Evolutionary conservation across 2,329 filamentous ascomycete species (phyloP), one percentile per base, ranked within the genome.

Genomic region (Ceratocystis smalleyi): DNA sequence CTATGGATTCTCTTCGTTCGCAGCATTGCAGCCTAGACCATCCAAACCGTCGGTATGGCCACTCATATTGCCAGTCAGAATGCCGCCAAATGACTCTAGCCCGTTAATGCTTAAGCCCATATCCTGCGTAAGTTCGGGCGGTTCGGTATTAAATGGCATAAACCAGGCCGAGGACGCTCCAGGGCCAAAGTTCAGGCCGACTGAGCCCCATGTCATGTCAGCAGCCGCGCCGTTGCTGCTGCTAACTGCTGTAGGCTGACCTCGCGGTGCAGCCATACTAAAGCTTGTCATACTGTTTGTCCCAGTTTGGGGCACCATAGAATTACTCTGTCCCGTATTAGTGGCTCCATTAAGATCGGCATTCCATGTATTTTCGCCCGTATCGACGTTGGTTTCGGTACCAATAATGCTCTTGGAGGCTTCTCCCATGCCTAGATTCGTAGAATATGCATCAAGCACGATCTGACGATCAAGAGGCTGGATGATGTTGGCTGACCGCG

Each of bases 81-180:
- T 77, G 32, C 71, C 74, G 30, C 75, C 75, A 68, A 82, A 82
- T 8, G 74, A 73, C 67, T 83, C 81, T 30, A 79, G 73, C 43
- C 75, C 75, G 27, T 72, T 72, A 5, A 64, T 59, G 10, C 64
- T 57, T 67, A 79, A 70, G 6, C 73, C 74, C 32, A 77, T 70
- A 45, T 81, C 80, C 63, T 80, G 79, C 5, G 76, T 75, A 51
- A 82, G 74, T 65, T 84, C 82, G 0, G 88, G 84, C 22, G 90
- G 88, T 66, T 94, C 88, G 74, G 95, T 84, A 71, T 95, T 95
- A 74, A 96, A 95, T 1, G 91, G 90, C 77, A 95, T 85, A 73
- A 95, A 95, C 89, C 91, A 97, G 4, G 88, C 89, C 62, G 85
- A 86, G 61, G 77, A 80, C 1, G 79, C 75, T 67, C 83, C 81